These are phyloP conservation scores for Eucalyptus leucophloia DNA, from an alignment of 345 rosid genomes.

Conservation along the genomic window DNA sequence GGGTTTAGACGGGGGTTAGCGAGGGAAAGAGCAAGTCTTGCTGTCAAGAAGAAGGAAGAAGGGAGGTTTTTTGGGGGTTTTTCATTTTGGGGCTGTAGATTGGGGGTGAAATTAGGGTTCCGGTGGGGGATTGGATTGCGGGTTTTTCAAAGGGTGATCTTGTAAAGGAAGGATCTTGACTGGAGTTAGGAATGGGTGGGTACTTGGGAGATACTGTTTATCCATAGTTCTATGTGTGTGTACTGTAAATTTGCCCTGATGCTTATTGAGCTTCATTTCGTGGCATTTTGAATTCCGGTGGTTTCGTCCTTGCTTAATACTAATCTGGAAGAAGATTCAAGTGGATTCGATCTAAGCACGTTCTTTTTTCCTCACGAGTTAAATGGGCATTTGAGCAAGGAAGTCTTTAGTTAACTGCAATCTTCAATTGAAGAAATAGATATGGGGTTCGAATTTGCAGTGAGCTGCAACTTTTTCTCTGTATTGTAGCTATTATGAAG, in stretches of 20 bases:
- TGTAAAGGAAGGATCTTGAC: neutral
- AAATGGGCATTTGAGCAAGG: neutral
- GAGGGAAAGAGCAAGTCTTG: neutral
- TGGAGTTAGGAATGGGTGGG: neutral
- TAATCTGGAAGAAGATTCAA: neutral
- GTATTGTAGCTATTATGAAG: neutral
- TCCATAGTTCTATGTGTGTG: neutral
- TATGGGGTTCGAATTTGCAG: neutral
- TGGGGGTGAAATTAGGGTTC: neutral
- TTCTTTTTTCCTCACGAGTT: neutral
- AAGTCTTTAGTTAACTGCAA: neutral
- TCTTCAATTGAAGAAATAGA: neutral
- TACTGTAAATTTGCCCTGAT: neutral
- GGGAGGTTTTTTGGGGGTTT: neutral
- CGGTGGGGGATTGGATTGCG: neutral
- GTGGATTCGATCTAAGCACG: neutral
- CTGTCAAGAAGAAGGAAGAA: neutral
- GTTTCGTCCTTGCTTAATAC: neutral
- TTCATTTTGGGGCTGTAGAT: neutral
- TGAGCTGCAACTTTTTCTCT: neutral
- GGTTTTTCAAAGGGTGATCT: neutral
- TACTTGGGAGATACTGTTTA: neutral
- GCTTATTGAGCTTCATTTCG: neutral
- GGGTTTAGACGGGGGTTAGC: neutral
- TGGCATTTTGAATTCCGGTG: neutral